Percentiles rank a stretch among this genome's conserved stretches.
phyloP scores from a whole-genome alignment of 176 grass and related monocot species.

The Hsuehochloa calcarea region DNA sequence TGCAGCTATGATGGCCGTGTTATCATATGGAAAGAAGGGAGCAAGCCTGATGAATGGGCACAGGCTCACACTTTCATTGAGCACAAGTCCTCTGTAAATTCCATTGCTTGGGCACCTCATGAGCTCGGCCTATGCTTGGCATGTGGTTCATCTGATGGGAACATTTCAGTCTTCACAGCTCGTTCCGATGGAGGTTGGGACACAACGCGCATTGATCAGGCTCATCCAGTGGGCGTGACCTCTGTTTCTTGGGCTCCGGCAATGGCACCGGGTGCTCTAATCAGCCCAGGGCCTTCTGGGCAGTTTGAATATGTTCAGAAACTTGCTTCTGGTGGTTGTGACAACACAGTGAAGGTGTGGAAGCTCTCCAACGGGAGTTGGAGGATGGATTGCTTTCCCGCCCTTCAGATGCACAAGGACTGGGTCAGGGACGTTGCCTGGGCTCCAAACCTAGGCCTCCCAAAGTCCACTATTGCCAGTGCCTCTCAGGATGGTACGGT shows the following conservation, averaged over 20 bases:
- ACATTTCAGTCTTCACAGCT: slow-evolving; percentile 70
- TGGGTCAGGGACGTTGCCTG: slow-evolving; percentile 68
- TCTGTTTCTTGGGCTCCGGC: slow-evolving; percentile 67
- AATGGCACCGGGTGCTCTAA: slow-evolving; percentile 53
- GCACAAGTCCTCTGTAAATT: slow-evolving; percentile 78
- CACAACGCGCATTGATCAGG: slow-evolving; percentile 65
- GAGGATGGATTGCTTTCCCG: slow-evolving; percentile 80
- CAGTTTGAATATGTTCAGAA: slow-evolving; percentile 71
- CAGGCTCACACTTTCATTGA: slow-evolving; percentile 51
- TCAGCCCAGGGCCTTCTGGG: slow-evolving; percentile 48
- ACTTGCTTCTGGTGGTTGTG: slow-evolving; percentile 68
- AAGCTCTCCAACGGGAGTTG: slow-evolving; percentile 67
- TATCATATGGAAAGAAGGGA: slow-evolving; percentile 81
- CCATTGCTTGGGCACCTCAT: slow-evolving; percentile 73
- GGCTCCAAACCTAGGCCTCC: slow-evolving; percentile 74
- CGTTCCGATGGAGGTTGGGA: slow-evolving; percentile 71
- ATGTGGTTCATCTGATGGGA: slow-evolving; percentile 72
- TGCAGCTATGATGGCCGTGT: slow-evolving; percentile 70
- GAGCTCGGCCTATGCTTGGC: slow-evolving; percentile 69
- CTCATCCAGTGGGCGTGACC: slow-evolving; percentile 70
- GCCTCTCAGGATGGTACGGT: slow-evolving; percentile 84
- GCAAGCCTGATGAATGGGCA: slow-evolving; percentile 70
- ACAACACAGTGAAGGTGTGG: slow-evolving; percentile 84
- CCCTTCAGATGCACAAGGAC: slow-evolving; percentile 66
- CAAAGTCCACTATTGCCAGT: slow-evolving; percentile 72